These are phyloP conservation scores for Pestalotiopsis sp. DNA, from an alignment of 2,329 filamentous ascomycete genomes.

Conservation along the genomic window DNA sequence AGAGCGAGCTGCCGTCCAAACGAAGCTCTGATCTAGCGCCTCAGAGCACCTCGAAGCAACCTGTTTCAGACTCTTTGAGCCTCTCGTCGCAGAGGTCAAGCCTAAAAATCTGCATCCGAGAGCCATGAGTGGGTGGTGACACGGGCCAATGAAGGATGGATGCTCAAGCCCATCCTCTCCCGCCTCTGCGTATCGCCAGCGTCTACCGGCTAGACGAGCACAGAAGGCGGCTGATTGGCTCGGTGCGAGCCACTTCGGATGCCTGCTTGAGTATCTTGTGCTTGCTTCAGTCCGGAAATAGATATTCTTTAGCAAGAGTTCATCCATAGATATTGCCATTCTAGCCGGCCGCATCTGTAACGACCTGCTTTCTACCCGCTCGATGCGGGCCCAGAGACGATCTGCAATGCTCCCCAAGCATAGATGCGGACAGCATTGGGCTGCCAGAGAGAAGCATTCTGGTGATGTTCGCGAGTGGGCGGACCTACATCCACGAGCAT, in stretches of 20 bases:
- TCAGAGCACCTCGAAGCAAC: not conserved
- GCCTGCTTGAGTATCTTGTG: not conserved
- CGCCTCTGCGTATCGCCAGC: constrained; percentile 11
- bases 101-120: constrained; percentile 3
- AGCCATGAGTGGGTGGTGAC: not conserved
- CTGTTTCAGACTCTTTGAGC: constrained; percentile 8
- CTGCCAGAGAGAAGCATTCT: not conserved
- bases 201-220: constrained; percentile 1
- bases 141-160: constrained; percentile 7
- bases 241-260: not conserved
- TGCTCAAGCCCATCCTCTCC: not conserved
- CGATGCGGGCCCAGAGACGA: not conserved
- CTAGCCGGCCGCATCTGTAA: constrained; percentile 5
- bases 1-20: constrained; percentile 11
- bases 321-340: not conserved
- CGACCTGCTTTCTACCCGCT: constrained; percentile 8
- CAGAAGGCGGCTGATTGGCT: constrained; percentile 11
- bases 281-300: constrained; percentile 9
- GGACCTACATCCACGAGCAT: not conserved
- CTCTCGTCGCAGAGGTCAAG: constrained; percentile 6
- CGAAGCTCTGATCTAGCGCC: constrained; percentile 6
- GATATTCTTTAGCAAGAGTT: constrained; percentile 4
- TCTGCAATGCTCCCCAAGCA: not conserved
- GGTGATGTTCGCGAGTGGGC: not conserved
- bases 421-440: not conserved